A percentile compares a stretch with the other conserved stretches of the same genome.
phyloP scores from a whole-genome alignment of 2,329 filamentous ascomycete genomes.

The Colletotrichum navitas region DNA sequence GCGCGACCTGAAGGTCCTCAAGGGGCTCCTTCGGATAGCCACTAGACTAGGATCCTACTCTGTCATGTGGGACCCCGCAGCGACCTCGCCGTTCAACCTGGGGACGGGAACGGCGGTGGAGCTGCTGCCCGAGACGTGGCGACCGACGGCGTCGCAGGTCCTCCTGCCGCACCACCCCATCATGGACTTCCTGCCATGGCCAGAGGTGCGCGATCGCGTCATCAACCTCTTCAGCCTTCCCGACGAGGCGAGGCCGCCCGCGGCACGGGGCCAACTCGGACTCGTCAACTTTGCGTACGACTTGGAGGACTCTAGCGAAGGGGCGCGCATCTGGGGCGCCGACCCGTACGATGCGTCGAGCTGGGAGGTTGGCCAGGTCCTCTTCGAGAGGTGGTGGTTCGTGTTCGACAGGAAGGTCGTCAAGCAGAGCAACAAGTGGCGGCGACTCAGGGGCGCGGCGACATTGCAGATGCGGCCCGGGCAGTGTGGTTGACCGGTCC shows the following conservation, averaged over 20 bases:
- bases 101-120: conserved; percentile 48
- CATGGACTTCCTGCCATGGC: conserved; percentile 71
- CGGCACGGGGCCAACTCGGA: conserved; percentile 60
- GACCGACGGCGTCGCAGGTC: conserved; percentile 63
- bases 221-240: conserved; percentile 66
- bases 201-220: conserved; percentile 63
- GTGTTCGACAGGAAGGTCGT: conserved; percentile 66
- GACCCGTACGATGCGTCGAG: conserved; percentile 62
- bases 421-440: conserved; percentile 65
- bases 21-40: conserved; percentile 61
- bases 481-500: conserved; percentile 19
- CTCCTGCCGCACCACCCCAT: conserved; percentile 67
- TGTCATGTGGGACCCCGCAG: conserved; percentile 60
- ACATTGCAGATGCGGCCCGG: conserved; percentile 27
- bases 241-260: conserved; percentile 59
- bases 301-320: conserved; percentile 67
- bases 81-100: conserved; percentile 61
- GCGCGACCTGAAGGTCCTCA: conserved; percentile 62
- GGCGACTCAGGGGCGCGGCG: conserved; percentile 59
- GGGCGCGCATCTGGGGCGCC: conserved; percentile 61
- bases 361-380: conserved; percentile 71
- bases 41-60: conserved; percentile 57
- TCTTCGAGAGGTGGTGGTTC: conserved; percentile 73
- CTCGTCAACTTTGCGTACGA: conserved; percentile 68
- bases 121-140: conserved; percentile 61